A percentile compares a stretch with the other conserved stretches of the same genome.
These are phyloP conservation scores for Cichorium intybus DNA, from an alignment of 140 eudicot genomes.

Conservation along the genomic window DNA sequence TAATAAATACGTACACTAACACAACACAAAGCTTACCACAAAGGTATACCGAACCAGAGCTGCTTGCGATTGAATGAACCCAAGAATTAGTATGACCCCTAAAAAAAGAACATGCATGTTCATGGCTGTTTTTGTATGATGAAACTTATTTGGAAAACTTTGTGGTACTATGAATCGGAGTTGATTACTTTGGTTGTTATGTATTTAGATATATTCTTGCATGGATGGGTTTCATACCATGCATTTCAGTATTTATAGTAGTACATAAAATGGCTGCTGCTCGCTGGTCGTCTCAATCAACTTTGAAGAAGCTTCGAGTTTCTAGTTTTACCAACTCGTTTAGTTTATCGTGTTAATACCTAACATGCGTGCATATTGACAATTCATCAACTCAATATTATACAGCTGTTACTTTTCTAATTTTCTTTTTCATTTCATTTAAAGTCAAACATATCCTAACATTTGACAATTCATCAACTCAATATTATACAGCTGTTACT, in stretches of 20 bases:
- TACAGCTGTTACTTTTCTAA: conserved; percentile 1
- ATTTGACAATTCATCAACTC: neutral
- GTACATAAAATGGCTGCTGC: neutral
- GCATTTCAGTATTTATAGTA: conserved; percentile 5
- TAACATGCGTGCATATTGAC: conserved; percentile 4
- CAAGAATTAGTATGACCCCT: conserved; percentile 8
- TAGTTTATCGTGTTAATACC: conserved; percentile 5
- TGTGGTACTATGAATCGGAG: neutral
- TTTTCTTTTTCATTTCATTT: neutral
- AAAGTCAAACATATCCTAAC: neutral
- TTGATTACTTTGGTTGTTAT: neutral
- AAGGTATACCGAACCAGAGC: conserved; percentile 30
- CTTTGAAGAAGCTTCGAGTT: neutral
- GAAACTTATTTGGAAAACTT: neutral
- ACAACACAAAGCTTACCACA: conserved; percentile 3
- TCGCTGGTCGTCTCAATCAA: neutral
- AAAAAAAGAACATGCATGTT: conserved; percentile 21
- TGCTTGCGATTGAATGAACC: conserved; percentile 24
- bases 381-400: neutral
- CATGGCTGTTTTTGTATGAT: conserved; percentile 11
- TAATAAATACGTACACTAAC: no score
- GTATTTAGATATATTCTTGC: neutral
- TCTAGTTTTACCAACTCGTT: conserved; percentile 12
- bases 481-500: no score
- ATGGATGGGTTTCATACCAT: neutral